phyloP scores from a whole-genome alignment of 1,284 basidiomycete genomes.

The Leccinum proximum region DNA sequence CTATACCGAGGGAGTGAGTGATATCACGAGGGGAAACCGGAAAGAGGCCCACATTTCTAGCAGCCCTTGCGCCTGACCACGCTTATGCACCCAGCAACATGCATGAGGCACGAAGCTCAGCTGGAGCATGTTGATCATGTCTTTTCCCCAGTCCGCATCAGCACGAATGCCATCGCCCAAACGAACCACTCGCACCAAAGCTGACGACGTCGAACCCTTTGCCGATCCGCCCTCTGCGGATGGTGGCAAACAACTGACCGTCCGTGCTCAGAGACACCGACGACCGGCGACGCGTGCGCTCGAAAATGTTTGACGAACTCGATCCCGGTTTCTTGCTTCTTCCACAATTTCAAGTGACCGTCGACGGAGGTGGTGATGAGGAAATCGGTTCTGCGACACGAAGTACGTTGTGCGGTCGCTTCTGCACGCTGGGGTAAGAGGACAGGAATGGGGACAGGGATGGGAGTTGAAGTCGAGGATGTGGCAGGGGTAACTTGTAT shows the following conservation, averaged over 20 bases:
- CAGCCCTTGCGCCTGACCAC: constrained; percentile 85
- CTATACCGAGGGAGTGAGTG: constrained; percentile 11
- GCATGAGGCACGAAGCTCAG: constrained; percentile 82
- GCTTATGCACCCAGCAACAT: constrained; percentile 92
- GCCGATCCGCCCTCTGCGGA: constrained; percentile 82
- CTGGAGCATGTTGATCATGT: constrained; percentile 99
- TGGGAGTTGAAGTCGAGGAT: no score
- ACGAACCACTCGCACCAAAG: constrained; percentile 61
- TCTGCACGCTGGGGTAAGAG: no score
- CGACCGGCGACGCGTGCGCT: constrained; percentile 83
- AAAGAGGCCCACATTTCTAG: constrained; percentile 73
- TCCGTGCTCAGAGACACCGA: constrained; percentile 87
- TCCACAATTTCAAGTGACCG: constrained; percentile 98
- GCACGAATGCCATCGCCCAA: background rate
- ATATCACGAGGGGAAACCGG: background rate
- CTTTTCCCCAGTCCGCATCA: constrained; percentile 37
- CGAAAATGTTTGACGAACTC: constrained; percentile 96
- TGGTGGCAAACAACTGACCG: constrained; percentile 89
- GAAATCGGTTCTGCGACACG: constrained; percentile 75
- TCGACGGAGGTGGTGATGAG: constrained; percentile 94
- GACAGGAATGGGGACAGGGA: no score
- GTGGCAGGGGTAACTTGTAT: no score
- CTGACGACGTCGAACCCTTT: constrained; percentile 97
- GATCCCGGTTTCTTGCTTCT: constrained; percentile 92
- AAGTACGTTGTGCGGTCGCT: background rate